Evolutionary conservation across 179 eudicot species (phyloP).

Genomic region (Vitellaria paradoxa): DNA sequence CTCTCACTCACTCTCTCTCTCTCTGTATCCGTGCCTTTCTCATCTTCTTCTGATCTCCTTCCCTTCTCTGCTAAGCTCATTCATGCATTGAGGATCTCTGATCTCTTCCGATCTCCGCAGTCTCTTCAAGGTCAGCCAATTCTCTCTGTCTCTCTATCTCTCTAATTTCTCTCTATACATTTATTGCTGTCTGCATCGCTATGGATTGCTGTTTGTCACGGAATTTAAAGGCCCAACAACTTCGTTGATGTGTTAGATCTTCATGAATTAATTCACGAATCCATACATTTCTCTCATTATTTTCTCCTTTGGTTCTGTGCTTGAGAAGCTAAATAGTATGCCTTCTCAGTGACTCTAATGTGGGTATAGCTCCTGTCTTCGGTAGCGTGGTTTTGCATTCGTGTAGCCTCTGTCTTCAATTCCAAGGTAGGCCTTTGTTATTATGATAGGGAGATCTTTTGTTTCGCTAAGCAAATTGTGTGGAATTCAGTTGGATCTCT

Average conservation of each 20-base stretch:
- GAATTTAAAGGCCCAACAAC: not conserved
- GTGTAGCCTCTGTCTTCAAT: not conserved
- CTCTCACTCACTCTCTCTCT: slow-evolving; percentile 20
- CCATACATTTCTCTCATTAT: not conserved
- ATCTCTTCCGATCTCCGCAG: slow-evolving; percentile 23
- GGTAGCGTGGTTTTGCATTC: not conserved
- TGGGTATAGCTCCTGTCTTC: no score
- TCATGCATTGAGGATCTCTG: slow-evolving; percentile 25
- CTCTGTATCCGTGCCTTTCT: slow-evolving; percentile 2
- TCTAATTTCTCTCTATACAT: slow-evolving; percentile 6
- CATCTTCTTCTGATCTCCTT: not conserved
- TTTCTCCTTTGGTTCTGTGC: not conserved
- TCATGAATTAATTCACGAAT: not conserved
- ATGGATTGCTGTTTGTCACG: not conserved
- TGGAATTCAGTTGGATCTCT: not conserved
- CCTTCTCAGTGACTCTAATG: not conserved
- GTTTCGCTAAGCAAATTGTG: slow-evolving; percentile 9
- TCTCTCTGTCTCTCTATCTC: slow-evolving; percentile 6
- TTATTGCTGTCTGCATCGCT: slow-evolving; percentile 17
- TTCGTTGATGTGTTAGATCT: slow-evolving; percentile 6
- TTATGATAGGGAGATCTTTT: slow-evolving; percentile 18
- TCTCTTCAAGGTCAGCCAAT: slow-evolving; percentile 23
- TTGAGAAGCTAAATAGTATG: not conserved
- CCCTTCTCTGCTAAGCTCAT: slow-evolving; percentile 33
- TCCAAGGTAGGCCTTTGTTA: not conserved